Evolutionary conservation across 495 filamentous ascomycete species (phyloP).

Genomic region (Neurospora sp.): DNA sequence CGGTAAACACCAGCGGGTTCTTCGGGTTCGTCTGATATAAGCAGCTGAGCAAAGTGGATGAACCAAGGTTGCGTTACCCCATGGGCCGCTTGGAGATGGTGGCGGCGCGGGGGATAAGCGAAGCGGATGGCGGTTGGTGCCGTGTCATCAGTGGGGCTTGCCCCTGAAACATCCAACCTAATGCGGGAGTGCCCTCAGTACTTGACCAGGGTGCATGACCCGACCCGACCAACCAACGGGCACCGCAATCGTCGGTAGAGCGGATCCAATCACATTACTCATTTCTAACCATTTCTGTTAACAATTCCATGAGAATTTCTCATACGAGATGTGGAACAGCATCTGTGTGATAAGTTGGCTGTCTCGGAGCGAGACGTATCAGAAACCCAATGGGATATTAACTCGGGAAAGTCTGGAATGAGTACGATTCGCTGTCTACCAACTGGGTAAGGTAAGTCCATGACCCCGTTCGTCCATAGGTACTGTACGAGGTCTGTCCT

Average conservation of each 20-base stretch:
- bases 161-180: background rate
- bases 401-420: background rate
- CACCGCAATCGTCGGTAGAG: background rate
- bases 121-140: background rate
- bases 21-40: background rate
- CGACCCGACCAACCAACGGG: background rate
- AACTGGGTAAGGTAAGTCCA: background rate
- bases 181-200: background rate
- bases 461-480: background rate
- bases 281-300: background rate
- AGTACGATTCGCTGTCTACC: background rate
- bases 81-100: background rate
- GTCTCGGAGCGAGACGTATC: background rate
- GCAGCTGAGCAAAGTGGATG: background rate
- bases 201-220: background rate
- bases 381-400: background rate
- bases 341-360: constrained; percentile 4
- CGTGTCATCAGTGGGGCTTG: background rate
- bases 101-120: background rate
- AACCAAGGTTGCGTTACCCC: background rate
- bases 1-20: background rate
- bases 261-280: background rate
- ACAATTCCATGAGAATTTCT: background rate
- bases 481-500: background rate
- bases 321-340: background rate